Percentiles rank a stretch among this genome's conserved stretches.
Conservation (phyloP, 495 filamentous ascomycete genomes). For the Lophiotrema nucula region DNA sequence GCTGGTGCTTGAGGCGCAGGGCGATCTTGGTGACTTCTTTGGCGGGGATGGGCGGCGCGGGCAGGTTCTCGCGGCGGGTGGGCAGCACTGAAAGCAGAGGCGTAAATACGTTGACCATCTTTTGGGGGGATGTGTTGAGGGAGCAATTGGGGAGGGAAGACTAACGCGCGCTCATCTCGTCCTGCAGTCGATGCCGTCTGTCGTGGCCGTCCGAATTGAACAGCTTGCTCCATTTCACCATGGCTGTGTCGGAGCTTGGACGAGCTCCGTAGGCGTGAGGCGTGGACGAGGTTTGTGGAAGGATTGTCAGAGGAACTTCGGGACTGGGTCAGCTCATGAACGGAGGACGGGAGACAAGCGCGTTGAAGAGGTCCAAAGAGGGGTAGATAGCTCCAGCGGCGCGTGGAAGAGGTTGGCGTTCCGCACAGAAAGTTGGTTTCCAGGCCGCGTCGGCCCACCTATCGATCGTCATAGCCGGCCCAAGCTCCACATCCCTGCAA, state of each 20-base stretch:
- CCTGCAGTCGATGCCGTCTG: slow-evolving; percentile 36
- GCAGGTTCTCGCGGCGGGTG: slow-evolving; percentile 50
- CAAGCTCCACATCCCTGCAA: slow-evolving; percentile 14
- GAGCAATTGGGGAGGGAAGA: neutral
- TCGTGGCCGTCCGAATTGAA: slow-evolving; percentile 40
- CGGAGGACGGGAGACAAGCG: too few species aligned
- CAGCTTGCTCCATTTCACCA: slow-evolving; percentile 46
- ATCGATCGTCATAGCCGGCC: slow-evolving; percentile 11
- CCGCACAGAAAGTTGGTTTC: slow-evolving; percentile 1
- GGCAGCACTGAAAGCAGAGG: slow-evolving; percentile 58
- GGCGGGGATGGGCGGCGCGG: slow-evolving; percentile 63
- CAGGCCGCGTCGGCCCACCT: neutral
- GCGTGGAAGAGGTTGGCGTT: slow-evolving; percentile 3
- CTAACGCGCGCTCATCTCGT: slow-evolving; percentile 40
- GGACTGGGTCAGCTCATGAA: too few species aligned
- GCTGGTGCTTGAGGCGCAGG: slow-evolving; percentile 83
- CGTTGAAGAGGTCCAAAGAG: too few species aligned
- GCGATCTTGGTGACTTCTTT: slow-evolving; percentile 81
- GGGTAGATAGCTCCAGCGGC: too few species aligned
- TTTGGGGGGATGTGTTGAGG: too few species aligned
- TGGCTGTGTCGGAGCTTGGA: slow-evolving; percentile 30
- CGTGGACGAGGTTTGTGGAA: neutral
- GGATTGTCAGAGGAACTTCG: too few species aligned
- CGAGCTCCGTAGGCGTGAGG: slow-evolving; percentile 5
- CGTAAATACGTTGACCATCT: neutral